Conservation (phyloP, 768 basidiomycete species). For the Agrocybe pediades region DNA sequence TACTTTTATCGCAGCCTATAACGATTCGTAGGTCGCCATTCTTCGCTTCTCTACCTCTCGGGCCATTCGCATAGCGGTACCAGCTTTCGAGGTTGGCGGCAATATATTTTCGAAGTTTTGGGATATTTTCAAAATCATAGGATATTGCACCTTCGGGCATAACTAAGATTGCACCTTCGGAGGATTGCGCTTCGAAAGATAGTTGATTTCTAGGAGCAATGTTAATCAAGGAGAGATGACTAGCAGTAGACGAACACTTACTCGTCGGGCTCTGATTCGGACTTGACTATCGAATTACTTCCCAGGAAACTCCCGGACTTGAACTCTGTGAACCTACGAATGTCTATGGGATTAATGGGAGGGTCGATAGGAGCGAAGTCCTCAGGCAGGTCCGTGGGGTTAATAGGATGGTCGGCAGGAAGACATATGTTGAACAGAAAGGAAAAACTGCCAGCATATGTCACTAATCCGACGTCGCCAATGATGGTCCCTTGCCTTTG, state of each 20-base stretch:
- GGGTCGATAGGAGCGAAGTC: conserved; percentile 7
- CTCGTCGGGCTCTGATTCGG: background rate
- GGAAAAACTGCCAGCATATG: conserved; percentile 32
- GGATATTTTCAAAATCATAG: conserved; percentile 7
- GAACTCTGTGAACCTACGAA: background rate
- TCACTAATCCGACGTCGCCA: conserved; percentile 40
- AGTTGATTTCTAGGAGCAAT: background rate
- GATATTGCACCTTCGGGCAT: conserved; percentile 17
- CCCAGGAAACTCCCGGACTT: background rate
- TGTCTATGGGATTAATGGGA: background rate
- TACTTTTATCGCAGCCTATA: conserved; percentile 23
- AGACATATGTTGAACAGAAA: conserved; percentile 24
- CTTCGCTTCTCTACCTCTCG: conserved; percentile 14
- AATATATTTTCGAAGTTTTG: conserved; percentile 4
- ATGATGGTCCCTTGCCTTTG: conserved; percentile 27
- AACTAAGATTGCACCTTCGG: conserved; percentile 15
- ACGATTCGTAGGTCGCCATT: conserved; percentile 28
- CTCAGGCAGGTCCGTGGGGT: conserved; percentile 25
- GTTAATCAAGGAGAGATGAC: background rate
- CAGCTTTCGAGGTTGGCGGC: conserved; percentile 9
- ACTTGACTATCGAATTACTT: background rate
- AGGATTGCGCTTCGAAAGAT: conserved; percentile 7
- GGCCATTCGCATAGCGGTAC: conserved; percentile 17
- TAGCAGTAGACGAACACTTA: conserved; percentile 15
- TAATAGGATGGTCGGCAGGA: conserved; percentile 17